A percentile compares a stretch with the other conserved stretches of the same genome.
Conservation (phyloP, 805 yeast genomes). For the Lipomyces yamadae region DNA sequence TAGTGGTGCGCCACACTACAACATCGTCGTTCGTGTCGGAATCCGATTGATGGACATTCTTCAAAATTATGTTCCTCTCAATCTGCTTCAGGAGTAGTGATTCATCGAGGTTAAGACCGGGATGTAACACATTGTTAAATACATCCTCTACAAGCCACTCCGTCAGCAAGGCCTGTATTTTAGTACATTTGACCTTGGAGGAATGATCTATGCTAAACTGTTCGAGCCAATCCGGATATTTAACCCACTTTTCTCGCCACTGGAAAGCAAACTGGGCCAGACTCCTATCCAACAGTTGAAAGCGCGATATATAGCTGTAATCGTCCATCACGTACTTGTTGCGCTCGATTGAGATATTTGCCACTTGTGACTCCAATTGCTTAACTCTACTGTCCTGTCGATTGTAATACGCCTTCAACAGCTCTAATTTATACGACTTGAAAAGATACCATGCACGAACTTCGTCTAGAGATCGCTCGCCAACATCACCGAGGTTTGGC, state of each 20-base stretch:
- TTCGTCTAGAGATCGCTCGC: neutral
- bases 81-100: constrained; percentile 1
- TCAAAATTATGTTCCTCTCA: neutral
- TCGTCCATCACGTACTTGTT: neutral
- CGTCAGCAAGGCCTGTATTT: neutral
- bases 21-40: neutral
- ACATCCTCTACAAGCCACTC: constrained; percentile 6
- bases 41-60: neutral
- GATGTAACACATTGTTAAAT: constrained; percentile 6
- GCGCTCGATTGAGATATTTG: neutral
- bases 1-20: neutral
- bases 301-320: neutral
- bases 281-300: neutral
- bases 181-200: neutral
- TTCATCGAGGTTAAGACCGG: constrained; percentile 6
- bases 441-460: neutral
- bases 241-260: neutral
- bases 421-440: neutral
- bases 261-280: neutral
- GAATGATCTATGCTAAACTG: neutral
- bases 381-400: neutral
- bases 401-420: neutral
- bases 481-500: neutral
- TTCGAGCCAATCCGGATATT: constrained; percentile 2
- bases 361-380: neutral